phyloP scores from a whole-genome alignment of 768 basidiomycete genomes.

The Suillus hirtellus region DNA sequence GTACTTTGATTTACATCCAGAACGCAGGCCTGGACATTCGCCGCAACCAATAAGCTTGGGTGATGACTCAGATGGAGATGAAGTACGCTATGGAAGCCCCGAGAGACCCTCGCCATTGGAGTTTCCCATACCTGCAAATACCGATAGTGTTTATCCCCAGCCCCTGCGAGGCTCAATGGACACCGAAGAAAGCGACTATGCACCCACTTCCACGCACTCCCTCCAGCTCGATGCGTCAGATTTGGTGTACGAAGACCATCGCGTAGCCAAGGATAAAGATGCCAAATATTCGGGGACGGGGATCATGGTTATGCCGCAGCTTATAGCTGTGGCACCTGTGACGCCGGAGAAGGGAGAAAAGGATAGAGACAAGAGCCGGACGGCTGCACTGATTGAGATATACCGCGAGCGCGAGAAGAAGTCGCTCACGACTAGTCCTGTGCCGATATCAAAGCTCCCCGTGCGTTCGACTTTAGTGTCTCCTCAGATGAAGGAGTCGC shows the following conservation, averaged over 20 bases:
- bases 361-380: slow-evolving; percentile 50
- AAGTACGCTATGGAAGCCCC: slow-evolving; percentile 33
- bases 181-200: slow-evolving; percentile 35
- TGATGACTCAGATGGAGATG: slow-evolving; percentile 37
- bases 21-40: slow-evolving; percentile 47
- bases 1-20: slow-evolving; percentile 81
- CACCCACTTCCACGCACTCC: slow-evolving; percentile 28
- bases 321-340: slow-evolving; percentile 16
- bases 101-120: slow-evolving; percentile 17
- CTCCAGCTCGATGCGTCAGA: slow-evolving; percentile 32
- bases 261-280: slow-evolving; percentile 24
- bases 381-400: slow-evolving; percentile 82
- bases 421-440: slow-evolving; percentile 14
- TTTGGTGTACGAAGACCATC: slow-evolving; percentile 23
- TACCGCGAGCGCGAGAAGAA: slow-evolving; percentile 72
- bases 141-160: slow-evolving; percentile 17
- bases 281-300: slow-evolving; percentile 28
- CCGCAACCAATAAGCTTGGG: slow-evolving; percentile 21
- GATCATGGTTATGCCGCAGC: slow-evolving; percentile 29
- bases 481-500: slow-evolving; percentile 12
- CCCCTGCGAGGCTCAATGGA: slow-evolving; percentile 34
- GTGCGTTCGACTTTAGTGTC: slow-evolving; percentile 28
- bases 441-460: slow-evolving; percentile 34
- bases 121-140: not conserved
- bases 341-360: slow-evolving; percentile 23